Evolutionary conservation across 106 monocot genomes (phyloP).

Genomic region (Phalaenopsis aphrodite): DNA sequence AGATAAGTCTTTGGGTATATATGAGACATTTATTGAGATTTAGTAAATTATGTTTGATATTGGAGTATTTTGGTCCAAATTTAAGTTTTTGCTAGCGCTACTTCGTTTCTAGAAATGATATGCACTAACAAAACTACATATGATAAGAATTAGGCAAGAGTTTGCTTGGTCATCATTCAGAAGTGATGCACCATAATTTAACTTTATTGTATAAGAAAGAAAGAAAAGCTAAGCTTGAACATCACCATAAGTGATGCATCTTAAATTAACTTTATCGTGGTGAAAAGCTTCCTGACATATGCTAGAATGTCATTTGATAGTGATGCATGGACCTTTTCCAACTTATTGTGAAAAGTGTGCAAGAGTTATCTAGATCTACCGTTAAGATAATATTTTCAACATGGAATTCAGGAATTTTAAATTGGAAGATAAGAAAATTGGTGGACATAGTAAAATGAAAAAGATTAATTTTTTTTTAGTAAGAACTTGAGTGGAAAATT

Average conservation of each 20-base stretch:
- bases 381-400: background rate
- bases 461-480: background rate
- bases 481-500: background rate
- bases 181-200: background rate
- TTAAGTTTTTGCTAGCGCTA: no score
- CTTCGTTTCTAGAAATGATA: no score
- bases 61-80: no score
- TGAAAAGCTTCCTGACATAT: background rate
- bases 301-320: background rate
- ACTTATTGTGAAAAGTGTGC: background rate
- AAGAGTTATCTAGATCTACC: background rate
- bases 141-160: background rate
- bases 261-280: background rate
- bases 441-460: background rate
- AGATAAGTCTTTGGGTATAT: no score
- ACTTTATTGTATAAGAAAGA: background rate
- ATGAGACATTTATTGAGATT: no score
- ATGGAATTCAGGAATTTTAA: background rate
- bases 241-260: background rate
- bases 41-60: no score
- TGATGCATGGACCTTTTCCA: background rate
- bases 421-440: background rate
- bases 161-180: background rate
- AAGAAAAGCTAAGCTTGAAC: background rate
- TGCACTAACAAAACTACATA: no score